Evolutionary conservation across 495 filamentous ascomycete species (phyloP), one percentile per base, ranked within the genome.

Genomic region (Xylaria castorea): DNA sequence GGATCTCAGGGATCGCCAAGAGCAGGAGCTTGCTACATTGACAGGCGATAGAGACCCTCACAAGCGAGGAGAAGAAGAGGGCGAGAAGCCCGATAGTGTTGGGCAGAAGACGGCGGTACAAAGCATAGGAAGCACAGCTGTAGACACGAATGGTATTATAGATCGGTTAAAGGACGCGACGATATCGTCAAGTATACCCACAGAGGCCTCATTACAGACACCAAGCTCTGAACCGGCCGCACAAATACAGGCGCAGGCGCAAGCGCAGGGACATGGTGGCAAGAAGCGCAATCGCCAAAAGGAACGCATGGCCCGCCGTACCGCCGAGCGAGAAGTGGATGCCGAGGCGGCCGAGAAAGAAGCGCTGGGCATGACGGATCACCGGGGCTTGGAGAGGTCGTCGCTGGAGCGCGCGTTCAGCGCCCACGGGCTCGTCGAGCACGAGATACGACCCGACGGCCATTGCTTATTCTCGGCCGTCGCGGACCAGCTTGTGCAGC

Each of bases 391-490:
- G 66, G 96, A 99, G 82, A 85, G 89, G 57, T 82, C 84, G 50
- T 83, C 87, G 16, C 96, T 99, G 89, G 83, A 86, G 20, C 83
- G 81, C 3, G 87, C 85, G 8, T 92, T 97, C 75, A 22, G 30
- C 27, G 40, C 63, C 40, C 62, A 91, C 63, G 83, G 83, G 4
- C 83, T 98, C 42, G 86, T 83, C 27, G 94, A 98, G 83, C 86
- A 92, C 66, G 89, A 92, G 68, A 94, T 98, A 36, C 88, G 86
- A 22, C 94, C 96, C 1, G 95, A 99, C 77, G 96, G 96, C 0
- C 96, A 99, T 78, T 99, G 96, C 80, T 85, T 99, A n/a, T 99
- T 97, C 83, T 91, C 93, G 8, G 94, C 97, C 1, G 86, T 99
- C 55, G 95, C 95, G 51, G 93, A 94, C 78, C 94, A 97, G 82